Conservation (phyloP, 768 basidiomycete genomes). For the Sarcodon aspratus region DNA sequence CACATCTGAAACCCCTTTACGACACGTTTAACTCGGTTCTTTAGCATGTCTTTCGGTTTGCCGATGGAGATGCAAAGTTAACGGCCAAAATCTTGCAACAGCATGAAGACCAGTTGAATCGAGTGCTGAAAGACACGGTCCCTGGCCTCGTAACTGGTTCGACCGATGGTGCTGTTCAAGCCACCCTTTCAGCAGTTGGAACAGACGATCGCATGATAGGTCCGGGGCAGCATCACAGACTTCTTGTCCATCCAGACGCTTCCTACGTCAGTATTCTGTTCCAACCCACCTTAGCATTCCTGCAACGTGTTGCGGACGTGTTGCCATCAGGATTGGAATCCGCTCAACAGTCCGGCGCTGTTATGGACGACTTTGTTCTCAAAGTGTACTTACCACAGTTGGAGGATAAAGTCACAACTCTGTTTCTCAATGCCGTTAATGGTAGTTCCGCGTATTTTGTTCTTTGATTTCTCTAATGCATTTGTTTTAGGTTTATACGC, state of each 20-base stretch:
- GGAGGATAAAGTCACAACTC: slow-evolving; percentile 81
- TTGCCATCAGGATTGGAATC: slow-evolving; percentile 66
- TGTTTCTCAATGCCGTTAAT: slow-evolving; percentile 80
- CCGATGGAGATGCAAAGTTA: slow-evolving; percentile 75
- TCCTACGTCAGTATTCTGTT: slow-evolving; percentile 95
- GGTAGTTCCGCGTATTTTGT: slow-evolving; percentile 27
- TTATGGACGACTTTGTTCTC: slow-evolving; percentile 88
- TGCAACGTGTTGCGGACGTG: slow-evolving; percentile 58
- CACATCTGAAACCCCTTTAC: not conserved
- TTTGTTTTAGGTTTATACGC: slow-evolving; percentile 61
- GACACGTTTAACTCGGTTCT: not conserved
- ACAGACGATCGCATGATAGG: slow-evolving; percentile 68
- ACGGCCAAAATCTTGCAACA: slow-evolving; percentile 54
- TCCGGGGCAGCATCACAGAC: slow-evolving; percentile 69
- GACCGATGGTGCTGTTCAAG: slow-evolving; percentile 51
- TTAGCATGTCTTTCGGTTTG: slow-evolving; percentile 83
- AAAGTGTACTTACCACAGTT: slow-evolving; percentile 90
- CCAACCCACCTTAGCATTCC: slow-evolving; percentile 81
- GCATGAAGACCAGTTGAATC: slow-evolving; percentile 79
- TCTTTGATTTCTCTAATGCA: slow-evolving; percentile 2
- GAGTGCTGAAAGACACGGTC: slow-evolving; percentile 80
- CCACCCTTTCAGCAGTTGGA: slow-evolving; percentile 46
- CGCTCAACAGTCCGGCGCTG: slow-evolving; percentile 51
- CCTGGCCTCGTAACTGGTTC: slow-evolving; percentile 81
- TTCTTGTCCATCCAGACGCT: slow-evolving; percentile 81